These are phyloP conservation scores for Leccinellum albellum DNA, from an alignment of 768 basidiomycete species.

Conservation along the genomic window DNA sequence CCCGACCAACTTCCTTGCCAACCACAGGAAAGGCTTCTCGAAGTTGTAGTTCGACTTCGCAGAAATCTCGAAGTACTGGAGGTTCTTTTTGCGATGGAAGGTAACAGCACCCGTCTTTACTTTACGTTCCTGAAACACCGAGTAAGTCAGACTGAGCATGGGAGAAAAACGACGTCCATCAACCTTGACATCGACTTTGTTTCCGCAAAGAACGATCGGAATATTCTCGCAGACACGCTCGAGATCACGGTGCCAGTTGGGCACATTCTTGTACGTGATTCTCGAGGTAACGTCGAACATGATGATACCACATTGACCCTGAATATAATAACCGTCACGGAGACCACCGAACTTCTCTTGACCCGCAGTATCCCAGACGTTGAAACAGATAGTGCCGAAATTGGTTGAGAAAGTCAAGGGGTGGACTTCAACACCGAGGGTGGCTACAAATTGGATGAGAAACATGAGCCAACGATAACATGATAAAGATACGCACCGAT, in stretches of 20 bases:
- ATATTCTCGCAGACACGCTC: slow-evolving; percentile 99
- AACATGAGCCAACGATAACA: slow-evolving; percentile 11
- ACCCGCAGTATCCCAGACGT: slow-evolving; percentile 99
- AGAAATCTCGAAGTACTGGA: slow-evolving; percentile 99
- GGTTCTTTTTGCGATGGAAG: slow-evolving; percentile 99
- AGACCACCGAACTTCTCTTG: slow-evolving; percentile 99
- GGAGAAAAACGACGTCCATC: background rate
- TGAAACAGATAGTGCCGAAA: slow-evolving; percentile 98
- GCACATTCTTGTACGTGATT: slow-evolving; percentile 99
- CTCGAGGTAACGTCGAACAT: slow-evolving; percentile 99
- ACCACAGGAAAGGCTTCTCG: slow-evolving; percentile 99
- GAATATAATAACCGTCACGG: slow-evolving; percentile 94
- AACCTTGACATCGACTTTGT: slow-evolving; percentile 99
- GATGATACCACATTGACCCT: slow-evolving; percentile 99
- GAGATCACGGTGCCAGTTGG: slow-evolving; percentile 99
- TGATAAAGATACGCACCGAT: slow-evolving; percentile 60
- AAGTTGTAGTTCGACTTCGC: slow-evolving; percentile 99
- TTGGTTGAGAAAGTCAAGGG: slow-evolving; percentile 95
- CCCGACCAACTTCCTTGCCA: slow-evolving; percentile 97
- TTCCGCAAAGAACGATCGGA: slow-evolving; percentile 98
- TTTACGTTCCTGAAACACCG: slow-evolving; percentile 84
- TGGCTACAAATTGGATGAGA: slow-evolving; percentile 54
- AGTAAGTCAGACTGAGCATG: slow-evolving; percentile 2
- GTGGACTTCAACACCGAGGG: slow-evolving; percentile 99
- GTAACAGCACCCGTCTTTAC: slow-evolving; percentile 98